These are phyloP conservation scores for Fusarium bactridioides DNA, from an alignment of 2,329 filamentous ascomycete genomes.

Conservation along the genomic window DNA sequence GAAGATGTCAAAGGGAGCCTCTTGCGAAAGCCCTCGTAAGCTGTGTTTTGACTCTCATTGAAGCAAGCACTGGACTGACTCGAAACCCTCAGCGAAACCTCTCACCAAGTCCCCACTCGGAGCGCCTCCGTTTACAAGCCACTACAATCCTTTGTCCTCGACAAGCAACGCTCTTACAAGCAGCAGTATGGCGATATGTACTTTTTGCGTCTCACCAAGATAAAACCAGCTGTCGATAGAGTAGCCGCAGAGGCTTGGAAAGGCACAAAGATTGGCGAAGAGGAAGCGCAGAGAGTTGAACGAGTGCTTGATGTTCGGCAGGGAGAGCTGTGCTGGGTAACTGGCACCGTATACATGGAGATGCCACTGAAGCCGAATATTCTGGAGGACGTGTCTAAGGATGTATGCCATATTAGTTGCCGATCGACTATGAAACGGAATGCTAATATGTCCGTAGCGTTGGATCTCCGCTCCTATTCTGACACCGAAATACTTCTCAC, in stretches of 20 bases:
- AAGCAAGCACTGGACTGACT: not conserved
- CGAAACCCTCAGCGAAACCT: constrained; percentile 41
- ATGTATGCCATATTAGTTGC: constrained; percentile 61
- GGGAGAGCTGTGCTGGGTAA: constrained; percentile 94
- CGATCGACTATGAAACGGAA: not conserved
- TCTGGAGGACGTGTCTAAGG: constrained; percentile 91
- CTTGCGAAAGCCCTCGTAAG: constrained; percentile 47
- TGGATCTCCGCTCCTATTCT: constrained; percentile 87
- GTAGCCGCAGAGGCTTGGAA: constrained; percentile 80
- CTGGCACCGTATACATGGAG: constrained; percentile 95
- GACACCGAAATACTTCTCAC: constrained; percentile 77
- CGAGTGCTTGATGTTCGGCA: constrained; percentile 94
- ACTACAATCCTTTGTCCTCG: constrained; percentile 76
- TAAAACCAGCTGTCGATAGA: constrained; percentile 83
- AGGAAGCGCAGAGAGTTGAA: constrained; percentile 78
- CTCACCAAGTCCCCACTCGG: constrained; percentile 58
- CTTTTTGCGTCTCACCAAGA: constrained; percentile 85
- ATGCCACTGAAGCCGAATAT: constrained; percentile 97
- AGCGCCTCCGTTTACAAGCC: constrained; percentile 72
- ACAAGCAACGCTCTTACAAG: constrained; percentile 78
- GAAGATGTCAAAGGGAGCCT: constrained; percentile 46
- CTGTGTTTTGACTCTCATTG: not conserved
- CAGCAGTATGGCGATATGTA: constrained; percentile 99
- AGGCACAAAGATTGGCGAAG: constrained; percentile 78
- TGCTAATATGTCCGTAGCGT: constrained; percentile 61